Conservation (phyloP, 2,329 filamentous ascomycete species). For the Botrytis sinoallii region DNA sequence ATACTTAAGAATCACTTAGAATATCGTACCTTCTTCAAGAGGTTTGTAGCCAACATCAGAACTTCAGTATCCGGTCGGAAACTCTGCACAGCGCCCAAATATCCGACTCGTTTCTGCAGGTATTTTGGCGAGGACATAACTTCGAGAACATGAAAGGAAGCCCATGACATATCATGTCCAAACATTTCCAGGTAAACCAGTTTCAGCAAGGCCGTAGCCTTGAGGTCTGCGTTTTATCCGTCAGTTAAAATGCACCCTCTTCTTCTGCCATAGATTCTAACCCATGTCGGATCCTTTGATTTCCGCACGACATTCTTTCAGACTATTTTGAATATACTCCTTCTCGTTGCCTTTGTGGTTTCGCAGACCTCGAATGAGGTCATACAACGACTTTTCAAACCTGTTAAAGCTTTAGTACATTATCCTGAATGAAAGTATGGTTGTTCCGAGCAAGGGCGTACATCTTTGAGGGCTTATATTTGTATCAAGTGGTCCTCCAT, state of each 20-base stretch:
- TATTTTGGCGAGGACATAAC: slow-evolving; percentile 98
- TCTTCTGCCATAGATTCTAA: slow-evolving; percentile 41
- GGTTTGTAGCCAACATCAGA: slow-evolving; percentile 93
- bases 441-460: slow-evolving; percentile 13
- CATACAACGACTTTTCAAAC: slow-evolving; percentile 99
- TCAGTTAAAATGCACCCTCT: slow-evolving; percentile 18
- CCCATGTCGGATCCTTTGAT: slow-evolving; percentile 92
- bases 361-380: slow-evolving; percentile 93
- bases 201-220: slow-evolving; percentile 93
- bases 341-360: slow-evolving; percentile 94
- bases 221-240: slow-evolving; percentile 63
- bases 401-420: slow-evolving; percentile 45
- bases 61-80: slow-evolving; percentile 96
- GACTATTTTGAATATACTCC: slow-evolving; percentile 88
- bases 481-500: slow-evolving; percentile 14
- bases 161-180: slow-evolving; percentile 99
- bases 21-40: slow-evolving; percentile 77
- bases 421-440: background rate
- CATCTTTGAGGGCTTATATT: slow-evolving; percentile 20
- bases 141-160: slow-evolving; percentile 95
- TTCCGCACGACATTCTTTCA: slow-evolving; percentile 94
- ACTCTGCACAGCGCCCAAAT: slow-evolving; percentile 92
- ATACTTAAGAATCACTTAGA: background rate
- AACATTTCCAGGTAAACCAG: slow-evolving; percentile 99
- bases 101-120: slow-evolving; percentile 91